phyloP scores from a whole-genome alignment of 768 basidiomycete genomes.

The Sutorius australiensis region DNA sequence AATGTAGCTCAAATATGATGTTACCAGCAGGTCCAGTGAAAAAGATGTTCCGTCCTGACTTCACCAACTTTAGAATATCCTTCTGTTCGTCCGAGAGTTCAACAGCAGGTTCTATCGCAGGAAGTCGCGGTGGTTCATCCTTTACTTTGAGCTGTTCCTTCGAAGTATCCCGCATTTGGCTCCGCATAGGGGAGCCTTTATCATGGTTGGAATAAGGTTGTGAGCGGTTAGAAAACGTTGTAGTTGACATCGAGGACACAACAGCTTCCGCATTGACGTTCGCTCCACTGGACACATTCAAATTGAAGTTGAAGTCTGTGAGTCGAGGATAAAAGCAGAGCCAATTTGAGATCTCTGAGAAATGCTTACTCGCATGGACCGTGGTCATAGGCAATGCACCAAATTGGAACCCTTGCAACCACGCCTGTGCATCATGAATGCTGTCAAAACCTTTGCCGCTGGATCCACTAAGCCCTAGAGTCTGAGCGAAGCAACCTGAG shows the following conservation, averaged over 20 bases:
- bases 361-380: slow-evolving; percentile 19
- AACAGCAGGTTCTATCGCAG: slow-evolving; percentile 7
- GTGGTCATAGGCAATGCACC: slow-evolving; percentile 6
- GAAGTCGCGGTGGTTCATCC: neutral
- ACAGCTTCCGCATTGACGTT: neutral
- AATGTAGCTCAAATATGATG: neutral
- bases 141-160: neutral
- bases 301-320: slow-evolving; percentile 20
- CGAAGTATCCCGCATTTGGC: neutral
- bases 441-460: slow-evolving; percentile 33
- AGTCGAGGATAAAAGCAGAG: neutral
- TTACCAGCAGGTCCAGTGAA: slow-evolving; percentile 74
- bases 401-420: slow-evolving; percentile 20
- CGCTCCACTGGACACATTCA: slow-evolving; percentile 12
- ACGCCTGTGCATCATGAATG: slow-evolving; percentile 24
- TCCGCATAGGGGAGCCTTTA: neutral
- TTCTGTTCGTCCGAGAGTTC: slow-evolving; percentile 40
- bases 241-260: slow-evolving; percentile 5
- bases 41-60: slow-evolving; percentile 58
- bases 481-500: slow-evolving; percentile 16
- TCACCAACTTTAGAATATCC: slow-evolving; percentile 42
- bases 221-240: neutral
- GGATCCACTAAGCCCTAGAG: slow-evolving; percentile 27
- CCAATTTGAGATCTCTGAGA: neutral
- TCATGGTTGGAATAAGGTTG: neutral